Conservation (phyloP, 2,329 filamentous ascomycete genomes). For the Botryotinia narcissicola region DNA sequence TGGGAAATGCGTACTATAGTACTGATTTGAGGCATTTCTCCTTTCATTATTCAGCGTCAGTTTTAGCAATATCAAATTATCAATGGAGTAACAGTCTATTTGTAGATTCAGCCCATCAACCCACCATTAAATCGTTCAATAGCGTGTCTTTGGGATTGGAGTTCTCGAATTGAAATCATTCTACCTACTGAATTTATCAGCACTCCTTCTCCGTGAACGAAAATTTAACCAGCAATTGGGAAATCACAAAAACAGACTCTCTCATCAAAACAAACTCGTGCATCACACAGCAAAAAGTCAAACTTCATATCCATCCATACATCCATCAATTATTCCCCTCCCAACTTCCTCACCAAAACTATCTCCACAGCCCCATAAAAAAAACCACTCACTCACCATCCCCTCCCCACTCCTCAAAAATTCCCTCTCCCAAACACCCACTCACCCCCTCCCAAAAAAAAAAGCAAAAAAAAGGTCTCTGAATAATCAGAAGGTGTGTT, state of each 20-base stretch:
- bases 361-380: background rate
- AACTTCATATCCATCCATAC: background rate
- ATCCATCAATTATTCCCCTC: background rate
- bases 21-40: background rate
- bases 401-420: background rate
- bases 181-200: background rate
- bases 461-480: constrained; percentile 29
- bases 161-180: background rate
- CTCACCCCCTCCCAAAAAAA: background rate
- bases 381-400: background rate
- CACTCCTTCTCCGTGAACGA: background rate
- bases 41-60: background rate
- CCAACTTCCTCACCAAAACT: too few species aligned
- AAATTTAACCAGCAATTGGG: background rate
- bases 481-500: constrained; percentile 37
- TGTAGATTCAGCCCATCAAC: background rate
- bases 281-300: background rate
- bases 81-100: background rate
- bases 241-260: too few species aligned
- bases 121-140: background rate
- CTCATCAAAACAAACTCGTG: background rate
- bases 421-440: accelerated
- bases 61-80: background rate
- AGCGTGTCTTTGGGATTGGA: background rate
- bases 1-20: background rate